Conservation (phyloP, 345 rosid genomes). For the Capsella bursapastoris region DNA sequence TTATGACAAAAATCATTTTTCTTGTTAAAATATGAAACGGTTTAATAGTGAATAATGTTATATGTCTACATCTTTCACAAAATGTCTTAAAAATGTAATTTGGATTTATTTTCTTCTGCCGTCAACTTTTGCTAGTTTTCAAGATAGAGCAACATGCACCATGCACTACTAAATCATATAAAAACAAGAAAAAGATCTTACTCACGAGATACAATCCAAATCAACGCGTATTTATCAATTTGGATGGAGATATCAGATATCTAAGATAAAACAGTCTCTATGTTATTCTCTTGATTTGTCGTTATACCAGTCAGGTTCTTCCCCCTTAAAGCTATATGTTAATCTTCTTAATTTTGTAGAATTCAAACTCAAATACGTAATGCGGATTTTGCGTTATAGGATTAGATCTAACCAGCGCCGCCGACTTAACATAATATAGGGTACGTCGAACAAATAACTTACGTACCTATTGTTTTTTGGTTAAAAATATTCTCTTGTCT, state of each 20-base stretch:
- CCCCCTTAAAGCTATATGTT: conserved; percentile 29
- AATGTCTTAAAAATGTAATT: neutral
- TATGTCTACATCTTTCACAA: conserved; percentile 2
- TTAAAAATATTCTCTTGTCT: too few relatives aligned
- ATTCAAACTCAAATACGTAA: neutral
- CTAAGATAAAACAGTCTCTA: conserved; percentile 8
- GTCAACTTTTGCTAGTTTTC: conserved; percentile 19
- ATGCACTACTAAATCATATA: neutral
- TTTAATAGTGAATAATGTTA: neutral
- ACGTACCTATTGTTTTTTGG: too few relatives aligned
- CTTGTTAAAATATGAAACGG: too few relatives aligned
- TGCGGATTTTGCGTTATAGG: too few relatives aligned
- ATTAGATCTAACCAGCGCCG: too few relatives aligned
- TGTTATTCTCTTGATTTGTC: conserved; percentile 39
- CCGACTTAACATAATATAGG: too few relatives aligned
- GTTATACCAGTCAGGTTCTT: conserved; percentile 36
- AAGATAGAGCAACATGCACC: conserved; percentile 24
- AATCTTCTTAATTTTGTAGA: conserved; percentile 1
- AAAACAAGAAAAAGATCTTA: conserved; percentile 16
- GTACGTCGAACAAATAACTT: too few relatives aligned
- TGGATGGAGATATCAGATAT: conserved; percentile 17
- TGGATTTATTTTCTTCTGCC: neutral
- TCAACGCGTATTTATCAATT: conserved; percentile 18
- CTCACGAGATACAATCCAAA: conserved; percentile 30
- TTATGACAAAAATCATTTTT: too few relatives aligned